These are phyloP conservation scores for Candida xiaguanensis DNA, from an alignment of 805 yeast species.

Conservation along the genomic window DNA sequence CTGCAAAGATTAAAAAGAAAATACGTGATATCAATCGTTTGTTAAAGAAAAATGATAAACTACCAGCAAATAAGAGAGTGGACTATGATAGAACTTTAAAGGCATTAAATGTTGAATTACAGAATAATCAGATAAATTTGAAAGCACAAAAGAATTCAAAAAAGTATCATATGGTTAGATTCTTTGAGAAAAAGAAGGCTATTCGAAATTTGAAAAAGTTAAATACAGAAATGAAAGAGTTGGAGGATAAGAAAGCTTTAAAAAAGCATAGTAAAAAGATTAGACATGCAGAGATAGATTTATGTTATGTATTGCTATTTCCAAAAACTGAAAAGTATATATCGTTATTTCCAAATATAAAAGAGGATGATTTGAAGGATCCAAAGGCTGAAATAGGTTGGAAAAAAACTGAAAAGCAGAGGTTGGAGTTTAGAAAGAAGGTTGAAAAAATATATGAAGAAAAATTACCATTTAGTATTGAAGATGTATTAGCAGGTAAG, in stretches of 20 bases:
- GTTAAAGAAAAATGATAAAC: conserved; percentile 44
- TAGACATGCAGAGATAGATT: conserved; percentile 59
- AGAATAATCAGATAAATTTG: conserved; percentile 40
- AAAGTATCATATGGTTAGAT: conserved; percentile 89
- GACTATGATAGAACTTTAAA: conserved; percentile 75
- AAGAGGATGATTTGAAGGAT: conserved; percentile 20
- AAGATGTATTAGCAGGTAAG: conserved; percentile 42
- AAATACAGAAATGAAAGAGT: conserved; percentile 27
- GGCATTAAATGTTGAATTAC: conserved; percentile 58
- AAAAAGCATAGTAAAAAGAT: conserved; percentile 48
- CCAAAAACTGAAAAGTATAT: conserved; percentile 80
- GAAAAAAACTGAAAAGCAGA: conserved; percentile 39
- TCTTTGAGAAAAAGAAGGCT: conserved; percentile 88
- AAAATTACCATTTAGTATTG: conserved; percentile 50
- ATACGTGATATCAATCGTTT: conserved; percentile 83
- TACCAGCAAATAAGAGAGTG: conserved; percentile 61
- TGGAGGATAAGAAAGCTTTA: conserved; percentile 35
- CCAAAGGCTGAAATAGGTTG: conserved; percentile 41
- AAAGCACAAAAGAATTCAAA: conserved; percentile 53
- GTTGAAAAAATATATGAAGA: conserved; percentile 50
- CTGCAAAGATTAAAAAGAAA: conserved; percentile 68
- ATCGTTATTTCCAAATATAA: conserved; percentile 60
- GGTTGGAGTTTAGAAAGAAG: conserved; percentile 43
- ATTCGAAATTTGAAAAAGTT: conserved; percentile 61
- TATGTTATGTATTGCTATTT: conserved; percentile 71